Percentiles rank a stretch among this genome's conserved stretches.
phyloP scores from a whole-genome alignment of 2,329 filamentous ascomycete species.

The Tolypocladium tropicale region DNA sequence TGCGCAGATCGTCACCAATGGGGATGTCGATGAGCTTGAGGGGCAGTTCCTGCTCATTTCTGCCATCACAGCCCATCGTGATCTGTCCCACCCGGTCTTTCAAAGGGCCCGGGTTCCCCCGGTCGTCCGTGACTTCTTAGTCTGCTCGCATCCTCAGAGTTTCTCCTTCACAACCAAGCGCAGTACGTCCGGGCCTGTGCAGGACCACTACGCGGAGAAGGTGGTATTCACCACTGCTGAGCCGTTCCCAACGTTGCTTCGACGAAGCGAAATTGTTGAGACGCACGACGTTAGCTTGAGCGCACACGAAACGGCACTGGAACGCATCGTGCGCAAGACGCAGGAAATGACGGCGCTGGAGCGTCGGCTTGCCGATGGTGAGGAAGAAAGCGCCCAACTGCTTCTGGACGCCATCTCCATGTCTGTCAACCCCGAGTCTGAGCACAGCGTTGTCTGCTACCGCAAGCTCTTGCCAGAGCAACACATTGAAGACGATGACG shows the following conservation, averaged over 20 bases:
- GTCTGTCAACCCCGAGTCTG: conserved; percentile 62
- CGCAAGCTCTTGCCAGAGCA: conserved; percentile 57
- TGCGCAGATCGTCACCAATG: conserved; percentile 66
- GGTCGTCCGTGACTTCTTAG: conserved; percentile 74
- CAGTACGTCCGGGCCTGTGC: conserved; percentile 56
- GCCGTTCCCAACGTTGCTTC: conserved; percentile 80
- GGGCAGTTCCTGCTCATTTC: conserved; percentile 84
- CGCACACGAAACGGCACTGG: conserved; percentile 78
- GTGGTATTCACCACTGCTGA: conserved; percentile 74
- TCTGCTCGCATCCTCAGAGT: conserved; percentile 64
- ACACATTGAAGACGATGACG: conserved; percentile 21
- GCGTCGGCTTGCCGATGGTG: conserved; percentile 61
- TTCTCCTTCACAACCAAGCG: conserved; percentile 72
- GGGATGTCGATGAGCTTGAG: conserved; percentile 68
- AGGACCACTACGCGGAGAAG: conserved; percentile 75
- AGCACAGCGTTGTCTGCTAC: conserved; percentile 72
- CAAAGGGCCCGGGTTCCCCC: conserved; percentile 78
- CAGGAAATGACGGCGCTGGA: conserved; percentile 71
- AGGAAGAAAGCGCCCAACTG: conserved; percentile 56
- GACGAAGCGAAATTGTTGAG: conserved; percentile 73
- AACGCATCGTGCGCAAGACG: conserved; percentile 84
- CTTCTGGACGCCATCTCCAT: conserved; percentile 68
- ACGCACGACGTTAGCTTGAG: conserved; percentile 56
- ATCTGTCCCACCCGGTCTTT: conserved; percentile 73
- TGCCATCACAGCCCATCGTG: conserved; percentile 70